Evolutionary conservation across 2,329 filamentous ascomycete genomes (phyloP).

Genomic region (Colletotrichum neosansevieriae): DNA sequence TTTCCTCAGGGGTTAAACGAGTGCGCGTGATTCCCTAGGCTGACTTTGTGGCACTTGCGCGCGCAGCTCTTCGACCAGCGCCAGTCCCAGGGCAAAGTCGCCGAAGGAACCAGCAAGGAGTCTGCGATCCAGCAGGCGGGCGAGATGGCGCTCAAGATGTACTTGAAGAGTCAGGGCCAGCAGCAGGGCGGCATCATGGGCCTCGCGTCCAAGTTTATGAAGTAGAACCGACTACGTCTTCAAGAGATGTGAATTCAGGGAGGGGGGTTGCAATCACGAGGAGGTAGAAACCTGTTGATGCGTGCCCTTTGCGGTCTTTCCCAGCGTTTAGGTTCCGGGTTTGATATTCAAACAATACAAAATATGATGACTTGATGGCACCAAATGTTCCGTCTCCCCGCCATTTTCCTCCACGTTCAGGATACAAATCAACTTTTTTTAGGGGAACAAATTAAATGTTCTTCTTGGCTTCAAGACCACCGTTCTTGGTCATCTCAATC

Average conservation of each 20-base stretch:
- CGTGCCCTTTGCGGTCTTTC: neutral
- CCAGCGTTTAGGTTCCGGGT: neutral
- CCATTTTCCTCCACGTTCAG: neutral
- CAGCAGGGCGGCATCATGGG: slow-evolving; percentile 63
- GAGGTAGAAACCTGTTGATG: neutral
- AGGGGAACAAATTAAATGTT: neutral
- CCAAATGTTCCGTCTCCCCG: neutral
- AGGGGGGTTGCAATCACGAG: neutral
- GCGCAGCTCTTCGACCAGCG: slow-evolving; percentile 71
- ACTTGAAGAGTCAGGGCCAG: slow-evolving; percentile 79
- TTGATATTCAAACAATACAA: neutral
- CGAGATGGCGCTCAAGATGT: slow-evolving; percentile 92
- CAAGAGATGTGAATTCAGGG: no score
- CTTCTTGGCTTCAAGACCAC: slow-evolving; percentile 36
- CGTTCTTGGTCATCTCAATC: slow-evolving; percentile 50
- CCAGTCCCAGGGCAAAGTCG: slow-evolving; percentile 64
- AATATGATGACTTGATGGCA: neutral
- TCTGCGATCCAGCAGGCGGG: slow-evolving; percentile 82
- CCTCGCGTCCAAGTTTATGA: slow-evolving; percentile 61
- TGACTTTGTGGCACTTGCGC: neutral
- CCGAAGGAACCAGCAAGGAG: slow-evolving; percentile 78
- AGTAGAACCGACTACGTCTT: slow-evolving; percentile 7
- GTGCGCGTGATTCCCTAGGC: no score
- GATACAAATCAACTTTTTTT: no score
- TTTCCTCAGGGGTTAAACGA: neutral